Evolutionary conservation across 768 basidiomycete genomes (phyloP).

Genomic region (Hebeloma cylindrosporum): DNA sequence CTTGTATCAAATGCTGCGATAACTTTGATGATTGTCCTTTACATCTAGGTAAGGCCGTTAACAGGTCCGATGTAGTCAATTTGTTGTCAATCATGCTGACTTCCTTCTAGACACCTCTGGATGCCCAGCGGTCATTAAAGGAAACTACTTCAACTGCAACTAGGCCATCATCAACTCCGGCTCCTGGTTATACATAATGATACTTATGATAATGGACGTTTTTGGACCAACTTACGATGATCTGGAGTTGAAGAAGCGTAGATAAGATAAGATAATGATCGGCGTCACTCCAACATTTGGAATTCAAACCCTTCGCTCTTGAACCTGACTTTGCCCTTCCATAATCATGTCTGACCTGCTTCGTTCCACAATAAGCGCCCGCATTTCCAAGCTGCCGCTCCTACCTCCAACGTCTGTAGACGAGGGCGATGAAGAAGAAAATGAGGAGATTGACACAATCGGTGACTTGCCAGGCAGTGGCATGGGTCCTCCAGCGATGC

Average conservation of each 20-base stretch:
- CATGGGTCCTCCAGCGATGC: constrained; percentile 65
- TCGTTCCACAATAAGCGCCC: constrained; percentile 74
- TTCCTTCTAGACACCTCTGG: constrained; percentile 42
- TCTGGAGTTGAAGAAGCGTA: background rate
- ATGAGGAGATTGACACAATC: constrained; percentile 55
- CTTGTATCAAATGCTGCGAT: constrained; percentile 61
- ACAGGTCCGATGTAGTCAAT: background rate
- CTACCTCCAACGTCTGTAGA: constrained; percentile 24
- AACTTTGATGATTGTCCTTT: constrained; percentile 54
- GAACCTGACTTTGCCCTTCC: background rate
- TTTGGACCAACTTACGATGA: background rate
- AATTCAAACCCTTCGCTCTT: background rate
- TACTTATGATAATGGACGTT: background rate
- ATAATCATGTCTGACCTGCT: constrained; percentile 65
- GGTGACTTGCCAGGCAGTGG: constrained; percentile 58
- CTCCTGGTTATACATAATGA: too few relatives aligned
- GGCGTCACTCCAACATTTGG: background rate
- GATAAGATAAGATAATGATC: constrained; percentile 4
- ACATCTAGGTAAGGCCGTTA: constrained; percentile 37
- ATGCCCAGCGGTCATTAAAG: constrained; percentile 51
- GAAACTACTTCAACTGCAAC: constrained; percentile 56
- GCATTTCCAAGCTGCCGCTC: constrained; percentile 70
- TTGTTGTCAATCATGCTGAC: background rate
- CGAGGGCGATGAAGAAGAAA: constrained; percentile 35
- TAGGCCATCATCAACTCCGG: too few relatives aligned